Evolutionary conservation across 2,329 filamentous ascomycete species (phyloP), one percentile per base, ranked within the genome.

Genomic region (Trichothecium roseum): DNA sequence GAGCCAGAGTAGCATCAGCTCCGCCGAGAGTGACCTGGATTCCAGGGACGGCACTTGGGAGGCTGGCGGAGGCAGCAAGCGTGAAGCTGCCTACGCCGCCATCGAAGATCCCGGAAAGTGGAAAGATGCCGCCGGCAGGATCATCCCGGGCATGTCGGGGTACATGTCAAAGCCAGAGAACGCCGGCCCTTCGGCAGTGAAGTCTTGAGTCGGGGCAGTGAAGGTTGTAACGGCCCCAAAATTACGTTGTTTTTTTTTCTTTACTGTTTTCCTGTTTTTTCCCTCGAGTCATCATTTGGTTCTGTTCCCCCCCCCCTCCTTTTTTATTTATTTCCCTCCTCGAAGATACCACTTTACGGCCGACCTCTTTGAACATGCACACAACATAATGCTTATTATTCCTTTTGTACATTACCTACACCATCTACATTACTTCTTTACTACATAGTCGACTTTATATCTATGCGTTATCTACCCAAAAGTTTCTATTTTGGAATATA

Each of bases 1-100:
- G 29, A 78, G 68, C 45, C 59, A 63, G 9, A 70, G 62, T 49
- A 64, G 58, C 35, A 47, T 74, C 42, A 72, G 69, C 50, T 74
- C 69, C 3, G 64, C 61, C 22, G 63, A 73, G 54, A 71, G 66
- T 44, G 60, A 68, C 29, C 53, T 76, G n/a, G 59, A 66, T 6
- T 54, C 60, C 14, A 54, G 69, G 31, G 65, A 66, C 28, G 46
- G 44, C 4, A 53, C 53, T 3, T 60, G 56, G 43, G 60, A 64
- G 36, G 45, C 50, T 2, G 55, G 57, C 1, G 47, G 54, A 35
- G 67, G 62, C 57, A 74, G 66, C 40, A 72, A 69, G 52, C 66
- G 59, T 43, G 69, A 77, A 52, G 59, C 57, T 31, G 68, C 63
- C 2, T 61, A 62, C 44, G 69, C 72, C 4, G 58, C 67, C 0